Evolutionary conservation across 2,329 filamentous ascomycete species (phyloP).

Genomic region (Alternaria novae-zelandiae): DNA sequence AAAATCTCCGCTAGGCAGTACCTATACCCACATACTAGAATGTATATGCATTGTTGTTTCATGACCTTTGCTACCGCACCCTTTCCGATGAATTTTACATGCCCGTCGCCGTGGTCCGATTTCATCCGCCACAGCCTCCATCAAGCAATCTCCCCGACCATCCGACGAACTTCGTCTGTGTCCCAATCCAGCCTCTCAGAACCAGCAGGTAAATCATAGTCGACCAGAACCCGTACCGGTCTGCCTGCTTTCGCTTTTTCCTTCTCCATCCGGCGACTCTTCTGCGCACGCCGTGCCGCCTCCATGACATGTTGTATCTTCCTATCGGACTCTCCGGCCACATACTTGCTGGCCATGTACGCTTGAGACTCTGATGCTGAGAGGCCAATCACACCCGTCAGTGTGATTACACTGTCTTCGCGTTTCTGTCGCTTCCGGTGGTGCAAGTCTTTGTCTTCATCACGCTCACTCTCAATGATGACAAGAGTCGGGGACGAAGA

Average conservation of each 20-base stretch:
- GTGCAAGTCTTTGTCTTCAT: background rate
- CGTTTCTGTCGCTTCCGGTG: background rate
- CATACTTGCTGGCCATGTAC: background rate
- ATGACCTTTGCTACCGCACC: background rate
- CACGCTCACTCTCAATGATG: background rate
- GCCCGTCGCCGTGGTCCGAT: background rate
- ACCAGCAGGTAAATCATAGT: constrained; percentile 18
- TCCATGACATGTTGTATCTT: background rate
- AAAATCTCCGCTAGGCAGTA: constrained; percentile 17
- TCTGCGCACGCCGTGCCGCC: background rate
- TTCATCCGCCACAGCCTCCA: background rate
- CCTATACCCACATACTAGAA: constrained; percentile 26
- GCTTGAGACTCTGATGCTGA: background rate
- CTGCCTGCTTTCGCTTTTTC: background rate
- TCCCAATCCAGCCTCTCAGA: constrained; percentile 33
- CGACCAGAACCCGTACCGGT: constrained; percentile 1
- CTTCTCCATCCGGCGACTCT: background rate
- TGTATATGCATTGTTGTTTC: constrained; percentile 6
- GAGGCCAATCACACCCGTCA: background rate
- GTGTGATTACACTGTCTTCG: background rate
- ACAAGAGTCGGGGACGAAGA: background rate
- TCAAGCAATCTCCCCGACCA: constrained; percentile 29
- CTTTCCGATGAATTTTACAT: too few species aligned
- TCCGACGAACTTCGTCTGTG: constrained; percentile 27
- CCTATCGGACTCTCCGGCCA: background rate